Base-by-base conservation (phyloP, 768 basidiomycete species). In the Pisolithus albus region DNA sequence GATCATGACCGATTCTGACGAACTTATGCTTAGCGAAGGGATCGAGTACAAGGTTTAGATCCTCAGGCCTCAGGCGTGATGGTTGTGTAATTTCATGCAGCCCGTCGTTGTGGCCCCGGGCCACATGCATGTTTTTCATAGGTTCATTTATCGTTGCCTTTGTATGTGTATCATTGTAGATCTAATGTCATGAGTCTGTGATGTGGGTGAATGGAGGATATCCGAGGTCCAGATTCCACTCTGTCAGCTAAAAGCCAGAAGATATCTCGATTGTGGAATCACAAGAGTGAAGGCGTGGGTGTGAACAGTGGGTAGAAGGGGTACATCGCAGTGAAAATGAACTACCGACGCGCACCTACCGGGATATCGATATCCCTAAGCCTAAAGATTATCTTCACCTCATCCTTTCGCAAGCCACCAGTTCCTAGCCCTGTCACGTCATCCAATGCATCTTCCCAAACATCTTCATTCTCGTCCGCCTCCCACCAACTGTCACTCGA, bases 11-110 rank as follows among this genome's bases (percentile, higher is more conserved):
- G 83, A 85, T 60, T 58, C 61, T 15, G 69, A 70, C 49, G 87
- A 94, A 67, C 73, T 97, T 55, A 91, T 96, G 88, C 75, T 92
- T 60, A 86, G 85, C 56, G 90, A 88, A 30, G 88, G 85, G 30
- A 82, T 90, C 51, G 79, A 94, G 49, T 94, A 94, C 73, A 91
- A 84, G 67, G 81, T 92, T 51, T 91, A 72, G 69, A 50, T 51
- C 43, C 43, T 38, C 7, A n/a, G n/a, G n/a, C n/a, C n/a, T n/a
- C n/a, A 26, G 30, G 8, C 30, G 10, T 30, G 7, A 24, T 36
- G 26, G 30, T 10, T 45, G 23, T 13, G 13, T 34, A 34, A 13
- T 3, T 15, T 11, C 34, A 13, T 15, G 34, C 30, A 3, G 34
- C 5, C 11, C 13, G 11, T 34, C 34, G 34, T 15, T 34, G 34